Evolutionary conservation across 2,329 filamentous ascomycete species (phyloP).

Genomic region (Raffaelea ambrosiae): DNA sequence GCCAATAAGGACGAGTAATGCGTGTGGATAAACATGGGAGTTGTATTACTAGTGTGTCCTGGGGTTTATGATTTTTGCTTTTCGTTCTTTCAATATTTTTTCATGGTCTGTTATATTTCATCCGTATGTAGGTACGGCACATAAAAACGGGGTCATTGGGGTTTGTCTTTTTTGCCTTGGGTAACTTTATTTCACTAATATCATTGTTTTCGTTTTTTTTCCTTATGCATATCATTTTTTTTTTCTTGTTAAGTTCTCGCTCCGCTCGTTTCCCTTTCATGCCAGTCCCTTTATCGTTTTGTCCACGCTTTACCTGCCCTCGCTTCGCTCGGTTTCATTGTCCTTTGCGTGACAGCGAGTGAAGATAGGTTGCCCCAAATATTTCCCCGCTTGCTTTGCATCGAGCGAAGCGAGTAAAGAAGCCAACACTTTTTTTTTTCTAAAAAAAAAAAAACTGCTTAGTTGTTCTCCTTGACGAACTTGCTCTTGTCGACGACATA

Average conservation of each 20-base stretch:
- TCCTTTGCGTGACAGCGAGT: too few species aligned
- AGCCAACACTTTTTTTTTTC: neutral
- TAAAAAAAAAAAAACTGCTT: too few species aligned
- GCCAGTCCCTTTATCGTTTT: neutral
- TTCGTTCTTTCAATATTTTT: neutral
- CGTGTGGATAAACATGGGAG: neutral
- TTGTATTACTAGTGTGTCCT: neutral
- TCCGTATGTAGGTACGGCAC: neutral
- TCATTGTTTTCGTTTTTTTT: neutral
- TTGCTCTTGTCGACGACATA: conserved; percentile 58
- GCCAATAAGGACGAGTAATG: conserved; percentile 49
- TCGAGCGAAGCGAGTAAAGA: too few species aligned
- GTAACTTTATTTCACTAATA: neutral
- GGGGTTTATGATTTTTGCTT: neutral
- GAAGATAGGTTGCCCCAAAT: too few species aligned
- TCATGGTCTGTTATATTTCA: neutral
- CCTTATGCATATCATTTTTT: neutral
- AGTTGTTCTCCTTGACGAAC: conserved; percentile 28
- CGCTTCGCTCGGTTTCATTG: too few species aligned
- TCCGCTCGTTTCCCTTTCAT: too few species aligned
- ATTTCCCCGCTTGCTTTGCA: too few species aligned
- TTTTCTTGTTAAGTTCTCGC: neutral
- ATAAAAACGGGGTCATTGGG: too few species aligned
- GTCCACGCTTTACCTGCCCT: neutral
- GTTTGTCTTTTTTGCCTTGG: neutral